A percentile compares a stretch with the other conserved stretches of the same genome.
Evolutionary conservation across 2,329 filamentous ascomycete genomes (phyloP).

Genomic region (Microsporum audouinii): DNA sequence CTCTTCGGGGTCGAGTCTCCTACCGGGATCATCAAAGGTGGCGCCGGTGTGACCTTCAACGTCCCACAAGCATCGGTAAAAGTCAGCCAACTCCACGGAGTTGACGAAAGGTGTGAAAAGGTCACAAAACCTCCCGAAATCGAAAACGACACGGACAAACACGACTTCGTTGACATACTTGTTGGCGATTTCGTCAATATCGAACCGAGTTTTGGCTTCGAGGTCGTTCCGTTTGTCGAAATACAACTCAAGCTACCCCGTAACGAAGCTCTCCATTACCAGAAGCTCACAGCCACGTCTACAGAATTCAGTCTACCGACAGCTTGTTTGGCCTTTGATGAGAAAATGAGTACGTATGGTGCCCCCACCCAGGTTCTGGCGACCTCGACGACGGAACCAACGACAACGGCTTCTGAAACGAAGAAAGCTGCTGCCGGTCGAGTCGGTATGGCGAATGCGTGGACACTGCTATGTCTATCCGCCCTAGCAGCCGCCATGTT

Average conservation of each 20-base stretch:
- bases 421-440: background rate
- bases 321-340: slow-evolving; percentile 16
- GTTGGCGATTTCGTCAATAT: slow-evolving; percentile 15
- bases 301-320: slow-evolving; percentile 14
- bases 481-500: background rate
- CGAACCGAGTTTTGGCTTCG: slow-evolving; percentile 15
- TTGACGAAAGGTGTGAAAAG: slow-evolving; percentile 16
- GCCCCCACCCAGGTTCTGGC: slow-evolving; percentile 5
- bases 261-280: background rate
- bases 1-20: slow-evolving; percentile 14
- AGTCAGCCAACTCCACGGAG: slow-evolving; percentile 13
- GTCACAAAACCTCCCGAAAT: background rate
- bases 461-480: background rate
- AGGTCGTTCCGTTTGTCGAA: slow-evolving; percentile 14
- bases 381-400: background rate
- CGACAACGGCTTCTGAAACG: background rate
- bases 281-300: slow-evolving; percentile 8
- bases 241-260: slow-evolving; percentile 12
- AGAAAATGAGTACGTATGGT: slow-evolving; percentile 10
- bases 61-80: slow-evolving; percentile 18
- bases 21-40: slow-evolving; percentile 12
- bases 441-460: background rate
- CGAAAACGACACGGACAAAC: background rate
- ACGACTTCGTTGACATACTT: slow-evolving; percentile 5
- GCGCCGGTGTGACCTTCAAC: slow-evolving; percentile 17